These are phyloP conservation scores for Aspergillus taichungensis DNA, from an alignment of 495 filamentous ascomycete species.

Conservation along the genomic window DNA sequence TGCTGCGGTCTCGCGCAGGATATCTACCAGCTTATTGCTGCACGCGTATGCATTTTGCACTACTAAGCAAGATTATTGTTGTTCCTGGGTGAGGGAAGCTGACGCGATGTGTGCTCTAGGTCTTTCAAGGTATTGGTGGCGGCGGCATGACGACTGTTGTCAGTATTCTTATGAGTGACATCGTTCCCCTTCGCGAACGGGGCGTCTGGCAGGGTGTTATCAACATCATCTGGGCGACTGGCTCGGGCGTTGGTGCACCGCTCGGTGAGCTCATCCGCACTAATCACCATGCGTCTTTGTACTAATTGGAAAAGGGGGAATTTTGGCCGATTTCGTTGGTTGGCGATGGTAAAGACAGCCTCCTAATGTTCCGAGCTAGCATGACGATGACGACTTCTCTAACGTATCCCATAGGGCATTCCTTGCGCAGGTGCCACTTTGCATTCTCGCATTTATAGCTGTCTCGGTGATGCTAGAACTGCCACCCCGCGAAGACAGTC, in stretches of 20 bases:
- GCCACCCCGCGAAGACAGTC: conserved; percentile 42
- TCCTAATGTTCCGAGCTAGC: neutral
- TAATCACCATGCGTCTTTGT: neutral
- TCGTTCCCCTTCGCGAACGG: conserved; percentile 65
- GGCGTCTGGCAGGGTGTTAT: conserved; percentile 77
- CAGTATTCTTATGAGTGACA: conserved; percentile 68
- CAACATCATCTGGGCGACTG: conserved; percentile 69
- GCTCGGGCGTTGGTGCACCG: conserved; percentile 62
- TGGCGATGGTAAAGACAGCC: conserved; percentile 76
- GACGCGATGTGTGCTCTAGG: conserved; percentile 10
- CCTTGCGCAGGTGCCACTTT: conserved; percentile 60
- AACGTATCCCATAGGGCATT: conserved; percentile 49
- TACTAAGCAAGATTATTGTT: neutral
- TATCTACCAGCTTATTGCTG: conserved; percentile 63
- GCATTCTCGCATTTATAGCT: conserved; percentile 54
- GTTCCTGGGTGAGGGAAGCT: neutral
- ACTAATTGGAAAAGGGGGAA: conserved; percentile 36
- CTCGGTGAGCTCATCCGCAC: conserved; percentile 38
- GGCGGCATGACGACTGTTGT: conserved; percentile 81
- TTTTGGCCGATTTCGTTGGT: conserved; percentile 65
- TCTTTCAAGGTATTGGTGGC: conserved; percentile 67
- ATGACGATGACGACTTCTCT: conserved; percentile 4
- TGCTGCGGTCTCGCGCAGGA: conserved; percentile 62
- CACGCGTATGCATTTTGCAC: conserved; percentile 40
- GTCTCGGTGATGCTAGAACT: conserved; percentile 57